Conservation (phyloP, 2,329 filamentous ascomycete species). For the Beauveria brongniartii region DNA sequence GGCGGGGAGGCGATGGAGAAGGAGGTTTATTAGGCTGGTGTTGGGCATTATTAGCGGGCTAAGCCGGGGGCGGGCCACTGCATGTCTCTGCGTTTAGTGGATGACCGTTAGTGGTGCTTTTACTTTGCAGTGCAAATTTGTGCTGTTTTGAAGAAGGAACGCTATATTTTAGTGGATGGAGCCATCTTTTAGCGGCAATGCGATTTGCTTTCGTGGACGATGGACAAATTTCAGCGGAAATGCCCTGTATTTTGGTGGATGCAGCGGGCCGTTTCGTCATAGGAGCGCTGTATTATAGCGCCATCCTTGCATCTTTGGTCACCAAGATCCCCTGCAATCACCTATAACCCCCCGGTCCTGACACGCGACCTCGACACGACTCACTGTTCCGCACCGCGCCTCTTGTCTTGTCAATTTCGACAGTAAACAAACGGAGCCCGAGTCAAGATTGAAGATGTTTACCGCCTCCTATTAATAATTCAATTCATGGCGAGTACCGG, state of each 20-base stretch:
- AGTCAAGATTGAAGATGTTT: conserved; percentile 3
- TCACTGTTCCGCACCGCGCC: background rate
- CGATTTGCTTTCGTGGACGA: too few relatives aligned
- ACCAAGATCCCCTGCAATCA: background rate
- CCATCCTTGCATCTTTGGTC: background rate
- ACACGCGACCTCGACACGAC: conserved; percentile 11
- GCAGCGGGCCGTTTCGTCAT: too few relatives aligned
- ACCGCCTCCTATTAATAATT: background rate
- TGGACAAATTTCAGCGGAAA: too few relatives aligned
- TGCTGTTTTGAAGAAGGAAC: background rate
- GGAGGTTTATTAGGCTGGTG: conserved; percentile 1
- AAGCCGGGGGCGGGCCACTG: background rate
- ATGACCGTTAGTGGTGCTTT: background rate
- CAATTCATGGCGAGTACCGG: background rate
- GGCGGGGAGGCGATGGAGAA: background rate
- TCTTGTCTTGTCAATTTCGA: background rate
- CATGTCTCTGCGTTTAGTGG: conserved; percentile 1
- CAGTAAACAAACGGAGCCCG: conserved; percentile 3
- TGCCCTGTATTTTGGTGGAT: too few relatives aligned
- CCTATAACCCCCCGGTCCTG: background rate
- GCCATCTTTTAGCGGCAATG: too few relatives aligned
- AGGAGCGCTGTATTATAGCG: background rate
- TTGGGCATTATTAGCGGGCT: background rate
- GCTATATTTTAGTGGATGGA: background rate
- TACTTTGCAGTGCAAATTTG: background rate